Percentiles rank a stretch among this genome's conserved stretches.
Conservation (phyloP, 148 eudicot genomes). For the Nepenthes gracilis region DNA sequence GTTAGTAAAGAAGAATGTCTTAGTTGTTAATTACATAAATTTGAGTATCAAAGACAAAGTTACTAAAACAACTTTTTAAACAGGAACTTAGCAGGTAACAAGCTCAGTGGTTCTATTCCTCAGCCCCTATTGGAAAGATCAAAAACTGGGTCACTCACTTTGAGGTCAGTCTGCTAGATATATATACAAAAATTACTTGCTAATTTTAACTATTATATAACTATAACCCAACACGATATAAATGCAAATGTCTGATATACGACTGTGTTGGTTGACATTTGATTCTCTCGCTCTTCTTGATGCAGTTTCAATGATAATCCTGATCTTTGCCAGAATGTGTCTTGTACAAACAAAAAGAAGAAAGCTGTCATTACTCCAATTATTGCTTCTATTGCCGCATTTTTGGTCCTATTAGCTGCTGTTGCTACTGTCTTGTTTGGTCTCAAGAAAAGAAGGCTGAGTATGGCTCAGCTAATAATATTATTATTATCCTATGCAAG, state of each 20-base stretch:
- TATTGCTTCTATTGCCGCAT: constrained; percentile 12
- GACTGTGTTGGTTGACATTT: background rate
- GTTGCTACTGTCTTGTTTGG: constrained; percentile 4
- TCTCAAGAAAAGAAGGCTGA: constrained; percentile 5
- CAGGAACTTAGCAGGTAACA: constrained; percentile 23
- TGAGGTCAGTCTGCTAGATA: constrained; percentile 15
- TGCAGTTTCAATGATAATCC: constrained; percentile 8
- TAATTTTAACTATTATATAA: too few species aligned
- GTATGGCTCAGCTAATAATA: background rate
- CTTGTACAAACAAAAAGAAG: constrained; percentile 8
- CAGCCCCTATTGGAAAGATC: constrained; percentile 13
- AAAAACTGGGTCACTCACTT: constrained; percentile 10
- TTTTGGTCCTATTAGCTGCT: constrained; percentile 7
- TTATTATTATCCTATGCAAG: too few species aligned
- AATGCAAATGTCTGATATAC: background rate
- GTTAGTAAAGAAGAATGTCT: too few species aligned
- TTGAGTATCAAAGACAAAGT: too few species aligned
- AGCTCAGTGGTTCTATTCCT: constrained; percentile 24
- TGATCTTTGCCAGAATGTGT: constrained; percentile 7
- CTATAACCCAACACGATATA: too few species aligned
- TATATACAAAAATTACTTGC: too few species aligned
- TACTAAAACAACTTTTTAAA: background rate
- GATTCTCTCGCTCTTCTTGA: background rate
- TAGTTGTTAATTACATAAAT: too few species aligned
- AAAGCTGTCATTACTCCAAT: constrained; percentile 6